Percentiles rank a stretch among this genome's conserved stretches.
Evolutionary conservation across 768 basidiomycete species (phyloP).

Genomic region (Kwoniella bestiolae): DNA sequence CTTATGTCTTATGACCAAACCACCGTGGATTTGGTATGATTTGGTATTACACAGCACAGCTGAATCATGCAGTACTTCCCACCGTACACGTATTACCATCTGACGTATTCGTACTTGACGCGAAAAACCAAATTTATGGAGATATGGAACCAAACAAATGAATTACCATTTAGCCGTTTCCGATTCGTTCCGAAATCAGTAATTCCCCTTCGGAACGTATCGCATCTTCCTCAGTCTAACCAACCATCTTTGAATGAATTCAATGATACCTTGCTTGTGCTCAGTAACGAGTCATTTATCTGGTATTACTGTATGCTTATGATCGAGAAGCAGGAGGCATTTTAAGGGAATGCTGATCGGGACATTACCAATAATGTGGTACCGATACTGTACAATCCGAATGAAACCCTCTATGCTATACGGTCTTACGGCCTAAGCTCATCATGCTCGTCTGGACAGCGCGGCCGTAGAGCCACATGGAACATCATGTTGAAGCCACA

Average conservation of each 20-base stretch:
- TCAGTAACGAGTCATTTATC: neutral
- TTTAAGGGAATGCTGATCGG: neutral
- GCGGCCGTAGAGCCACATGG: too few species aligned
- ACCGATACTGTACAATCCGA: too few species aligned
- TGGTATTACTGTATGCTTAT: neutral
- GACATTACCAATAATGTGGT: too few species aligned
- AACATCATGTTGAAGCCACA: too few species aligned
- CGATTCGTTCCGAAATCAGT: constrained; percentile 1
- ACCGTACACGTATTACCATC: too few species aligned
- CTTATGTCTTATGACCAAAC: too few species aligned
- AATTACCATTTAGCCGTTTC: neutral
- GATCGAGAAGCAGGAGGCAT: neutral
- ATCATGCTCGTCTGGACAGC: too few species aligned
- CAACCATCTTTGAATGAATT: too few species aligned
- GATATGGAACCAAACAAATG: neutral
- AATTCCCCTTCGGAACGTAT: neutral
- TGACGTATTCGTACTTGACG: too few species aligned
- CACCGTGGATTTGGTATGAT: neutral
- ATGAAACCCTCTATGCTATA: too few species aligned
- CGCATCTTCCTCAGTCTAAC: neutral
- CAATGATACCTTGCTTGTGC: neutral
- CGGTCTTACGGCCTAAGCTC: too few species aligned
- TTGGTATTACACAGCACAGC: neutral
- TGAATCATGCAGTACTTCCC: too few species aligned
- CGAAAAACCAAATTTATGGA: neutral